Base-by-base conservation (phyloP, 495 filamentous ascomycete genomes). In the Hypoxylon crocopeplum region DNA sequence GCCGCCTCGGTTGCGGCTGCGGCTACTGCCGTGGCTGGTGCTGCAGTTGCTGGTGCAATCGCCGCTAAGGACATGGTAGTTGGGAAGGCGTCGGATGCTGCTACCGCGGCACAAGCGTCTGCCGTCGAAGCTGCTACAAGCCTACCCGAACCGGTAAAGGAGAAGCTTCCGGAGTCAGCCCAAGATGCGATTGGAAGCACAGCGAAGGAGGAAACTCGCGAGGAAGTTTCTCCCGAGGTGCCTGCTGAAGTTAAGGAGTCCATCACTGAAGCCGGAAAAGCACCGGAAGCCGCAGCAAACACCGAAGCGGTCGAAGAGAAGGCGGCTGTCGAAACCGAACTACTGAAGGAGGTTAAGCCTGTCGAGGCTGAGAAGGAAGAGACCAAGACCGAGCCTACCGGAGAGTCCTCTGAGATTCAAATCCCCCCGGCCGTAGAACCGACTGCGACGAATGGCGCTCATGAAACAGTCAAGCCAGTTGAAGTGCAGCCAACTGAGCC, bases 171-270 rank as follows among this genome's bases (percentile, higher is more conserved):
- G 25, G 58, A 66, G 19, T 64, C 72, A 2, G 62, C 69, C 15
- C 68, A 72, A 38, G 59, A 58, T 15, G 46, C 63, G 13, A 66
- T 67, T 11, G 68, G 44, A 11, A 47, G 39, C n/a, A 48, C 62
- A 1, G 41, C 54, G 2, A 65, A 69, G 52, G 74, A 71, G 29
- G 59, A 69, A 25, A 64, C 54, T 5, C 64, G 63, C 17, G 66
- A 78, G 49, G 60, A 72, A 27, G 64, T 77, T 12, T 81, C 77
- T 3, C 63, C 74, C 10, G 79, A 84, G 34, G 89, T 91, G 5
- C 91, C 92, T 4, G 77, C 80, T 5, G 77, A 86, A 48, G 91
- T 93, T 29, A 88, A 88, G 76, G 81, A 90, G 41, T 92, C 89
- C 2, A 77, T 91, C 22, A 68, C 78, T 33, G 80, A 86, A 60